Evolutionary conservation across 179 eudicot species (phyloP).

Genomic region (Spinacia oleracea): DNA sequence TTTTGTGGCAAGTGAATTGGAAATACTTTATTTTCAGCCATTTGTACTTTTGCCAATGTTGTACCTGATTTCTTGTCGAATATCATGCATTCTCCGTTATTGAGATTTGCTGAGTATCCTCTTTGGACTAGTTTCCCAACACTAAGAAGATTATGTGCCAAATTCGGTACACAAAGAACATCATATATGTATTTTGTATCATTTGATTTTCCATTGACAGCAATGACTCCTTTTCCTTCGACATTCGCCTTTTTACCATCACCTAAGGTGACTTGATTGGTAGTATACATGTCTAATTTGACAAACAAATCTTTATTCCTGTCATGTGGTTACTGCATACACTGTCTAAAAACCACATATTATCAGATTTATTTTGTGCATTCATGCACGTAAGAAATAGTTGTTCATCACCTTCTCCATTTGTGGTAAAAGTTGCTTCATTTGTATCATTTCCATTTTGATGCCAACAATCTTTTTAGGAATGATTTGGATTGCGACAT

Average conservation of each 20-base stretch:
- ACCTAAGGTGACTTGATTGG: not conserved
- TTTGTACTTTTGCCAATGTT: not conserved
- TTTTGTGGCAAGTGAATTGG: not conserved
- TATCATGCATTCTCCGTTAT: not conserved
- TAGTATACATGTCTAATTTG: not conserved
- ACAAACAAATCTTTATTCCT: not conserved
- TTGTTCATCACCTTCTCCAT: not conserved
- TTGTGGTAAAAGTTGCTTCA: constrained; percentile 4
- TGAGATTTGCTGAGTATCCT: not conserved
- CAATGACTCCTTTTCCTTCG: not conserved
- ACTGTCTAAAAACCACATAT: not conserved
- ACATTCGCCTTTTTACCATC: not conserved
- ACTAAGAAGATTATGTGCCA: not conserved
- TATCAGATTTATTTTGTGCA: not conserved
- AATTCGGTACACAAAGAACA: not conserved
- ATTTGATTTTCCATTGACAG: not conserved
- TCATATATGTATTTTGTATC: not conserved
- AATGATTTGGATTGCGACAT: constrained; percentile 15
- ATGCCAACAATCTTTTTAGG: constrained; percentile 18
- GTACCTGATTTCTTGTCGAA: not conserved
- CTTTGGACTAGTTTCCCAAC: not conserved
- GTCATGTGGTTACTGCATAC: constrained; percentile 1
- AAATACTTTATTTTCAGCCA: not conserved
- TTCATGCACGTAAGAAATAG: not conserved
- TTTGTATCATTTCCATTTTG: not conserved